Conservation (phyloP, 139 green algal species). For the Desmodesmus armatus region DNA sequence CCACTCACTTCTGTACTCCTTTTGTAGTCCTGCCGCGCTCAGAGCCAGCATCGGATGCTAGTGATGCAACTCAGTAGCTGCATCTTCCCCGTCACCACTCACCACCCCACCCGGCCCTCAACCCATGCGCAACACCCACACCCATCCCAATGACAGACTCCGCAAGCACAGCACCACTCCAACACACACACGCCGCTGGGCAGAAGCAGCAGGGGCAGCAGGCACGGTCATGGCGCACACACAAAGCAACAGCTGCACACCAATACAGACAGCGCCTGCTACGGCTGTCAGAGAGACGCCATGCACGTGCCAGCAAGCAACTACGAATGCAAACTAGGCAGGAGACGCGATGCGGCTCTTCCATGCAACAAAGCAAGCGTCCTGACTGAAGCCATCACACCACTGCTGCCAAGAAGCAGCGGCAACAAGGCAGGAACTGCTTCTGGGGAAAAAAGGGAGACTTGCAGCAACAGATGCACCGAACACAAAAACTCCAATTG, state of each 20-base stretch:
- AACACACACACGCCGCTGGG: neutral
- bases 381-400: too few species aligned
- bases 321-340: neutral
- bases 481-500: too few species aligned
- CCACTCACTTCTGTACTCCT: too few species aligned
- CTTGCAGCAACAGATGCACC: too few species aligned
- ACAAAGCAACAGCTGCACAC: neutral
- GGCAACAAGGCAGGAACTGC: too few species aligned
- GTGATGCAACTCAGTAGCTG: neutral
- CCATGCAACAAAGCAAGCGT: too few species aligned
- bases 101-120: neutral
- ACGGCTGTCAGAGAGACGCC: neutral
- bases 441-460: too few species aligned
- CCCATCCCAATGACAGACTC: neutral
- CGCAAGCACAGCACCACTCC: neutral
- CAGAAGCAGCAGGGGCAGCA: neutral
- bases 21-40: neutral
- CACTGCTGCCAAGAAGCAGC: too few species aligned
- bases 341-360: too few species aligned
- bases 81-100: neutral
- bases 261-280: neutral
- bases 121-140: neutral
- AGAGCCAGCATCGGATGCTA: neutral
- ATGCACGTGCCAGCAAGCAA: neutral
- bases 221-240: neutral